Percentiles rank a stretch among this genome's conserved stretches.
Evolutionary conservation across 768 basidiomycete species (phyloP).

Genomic region (Lactifluus hygrophoroides): DNA sequence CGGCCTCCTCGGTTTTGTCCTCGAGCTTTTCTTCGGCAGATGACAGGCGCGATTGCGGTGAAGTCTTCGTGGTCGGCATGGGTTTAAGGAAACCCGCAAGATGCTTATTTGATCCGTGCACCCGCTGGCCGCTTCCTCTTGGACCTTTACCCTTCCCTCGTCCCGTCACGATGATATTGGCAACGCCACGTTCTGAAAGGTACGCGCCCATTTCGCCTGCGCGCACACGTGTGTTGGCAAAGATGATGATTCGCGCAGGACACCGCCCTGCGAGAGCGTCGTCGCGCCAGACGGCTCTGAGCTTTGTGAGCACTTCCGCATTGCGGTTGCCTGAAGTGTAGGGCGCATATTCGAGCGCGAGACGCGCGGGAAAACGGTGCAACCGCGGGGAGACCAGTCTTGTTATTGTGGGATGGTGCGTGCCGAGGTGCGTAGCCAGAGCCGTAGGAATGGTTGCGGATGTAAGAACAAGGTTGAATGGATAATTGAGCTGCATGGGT

Average conservation of each 20-base stretch:
- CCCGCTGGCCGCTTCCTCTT: neutral
- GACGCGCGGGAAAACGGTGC: constrained; percentile 64
- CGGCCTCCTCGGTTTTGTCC: constrained; percentile 2
- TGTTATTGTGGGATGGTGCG: constrained; percentile 50
- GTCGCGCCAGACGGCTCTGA: constrained; percentile 67
- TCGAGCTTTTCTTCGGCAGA: neutral
- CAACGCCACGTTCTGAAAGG: constrained; percentile 6
- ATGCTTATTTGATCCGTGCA: constrained; percentile 16
- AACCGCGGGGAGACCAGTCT: constrained; percentile 75
- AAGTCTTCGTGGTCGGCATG: constrained; percentile 28
- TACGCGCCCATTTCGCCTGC: constrained; percentile 17
- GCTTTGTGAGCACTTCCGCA: constrained; percentile 68
- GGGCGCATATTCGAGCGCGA: constrained; percentile 63
- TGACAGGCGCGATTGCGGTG: constrained; percentile 2
- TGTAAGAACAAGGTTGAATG: constrained; percentile 74
- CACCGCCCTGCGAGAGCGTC: constrained; percentile 35
- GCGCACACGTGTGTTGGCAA: constrained; percentile 52
- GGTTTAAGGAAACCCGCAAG: constrained; percentile 19
- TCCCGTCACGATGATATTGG: constrained; percentile 14
- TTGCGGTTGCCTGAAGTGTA: constrained; percentile 78
- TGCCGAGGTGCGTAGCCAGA: constrained; percentile 55
- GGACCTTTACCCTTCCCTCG: neutral
- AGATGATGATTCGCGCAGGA: constrained; percentile 68
- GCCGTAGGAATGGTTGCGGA: constrained; percentile 83
- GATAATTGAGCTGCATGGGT: constrained; percentile 40